Evolutionary conservation across 2,329 filamentous ascomycete species (phyloP), one percentile per base, ranked within the genome.

Genomic region (Trichoderma semiorbis): DNA sequence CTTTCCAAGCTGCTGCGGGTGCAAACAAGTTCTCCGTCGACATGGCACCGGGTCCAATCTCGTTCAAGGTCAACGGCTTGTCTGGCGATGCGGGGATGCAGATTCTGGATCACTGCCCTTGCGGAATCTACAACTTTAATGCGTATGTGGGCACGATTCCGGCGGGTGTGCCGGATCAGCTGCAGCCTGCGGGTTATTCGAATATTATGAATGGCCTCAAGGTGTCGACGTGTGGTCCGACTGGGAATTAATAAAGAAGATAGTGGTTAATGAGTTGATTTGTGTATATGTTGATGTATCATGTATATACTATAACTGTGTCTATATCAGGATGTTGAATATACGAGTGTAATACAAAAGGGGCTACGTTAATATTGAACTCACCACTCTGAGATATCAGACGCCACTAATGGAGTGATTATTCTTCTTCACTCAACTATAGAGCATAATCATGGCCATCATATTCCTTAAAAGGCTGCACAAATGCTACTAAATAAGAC

Each of bases 81-180:
- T 80, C 80, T 53, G 84, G 81, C 7, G 83, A 82, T 0, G 84
- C 84, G 30, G 74, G 83, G 55, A 84, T 84, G 76, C 80, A 86
- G 57, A 82, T 88, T 55, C 77, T 81, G 2, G 79, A 84, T 55
- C 77, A 77, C 18, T 88, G 86, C 74, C 77, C 82, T 16, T 87
- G 83, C 72, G 84, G 85, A 3, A 81, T 87, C 61, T 86, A 86
- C 79, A 87, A 87, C 77, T 87, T 85, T 80, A 88, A 87, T 73
- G 83, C 84, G 14, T 87, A 85, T 73, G 85, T 87, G 0, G 86
- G 86, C 16, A 85, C 81, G 1, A 78, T 88, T 3, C 85, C 86
- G 3, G 78, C 78, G 0, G 76, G 79, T 16, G 11, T 32, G 28
- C 74, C 77, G 11, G 83, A 84, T 69, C 75, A 78, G 63, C 80